Conservation (phyloP, 495 filamentous ascomycete species). For the Penicillium mononematosum region DNA sequence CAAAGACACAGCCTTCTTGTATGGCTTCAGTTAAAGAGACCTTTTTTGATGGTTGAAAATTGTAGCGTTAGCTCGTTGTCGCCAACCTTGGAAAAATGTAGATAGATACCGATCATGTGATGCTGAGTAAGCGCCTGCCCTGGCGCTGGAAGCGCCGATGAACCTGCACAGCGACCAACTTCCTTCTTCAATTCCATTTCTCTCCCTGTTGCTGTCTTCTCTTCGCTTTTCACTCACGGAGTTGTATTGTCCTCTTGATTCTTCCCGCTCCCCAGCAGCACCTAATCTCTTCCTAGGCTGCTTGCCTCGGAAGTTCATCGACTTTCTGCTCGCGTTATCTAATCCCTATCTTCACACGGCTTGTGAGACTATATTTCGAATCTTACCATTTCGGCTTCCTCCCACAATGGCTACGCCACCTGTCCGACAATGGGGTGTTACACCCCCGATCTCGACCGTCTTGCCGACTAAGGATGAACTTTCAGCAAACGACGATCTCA, state of each 20-base stretch:
- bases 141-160: constrained; percentile 18
- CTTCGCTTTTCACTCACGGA: neutral
- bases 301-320: constrained; percentile 1
- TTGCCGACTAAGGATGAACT: constrained; percentile 75
- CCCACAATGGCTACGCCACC: constrained; percentile 50
- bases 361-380: constrained; percentile 12
- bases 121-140: constrained; percentile 18
- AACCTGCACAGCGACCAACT: constrained; percentile 9
- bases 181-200: constrained; percentile 11
- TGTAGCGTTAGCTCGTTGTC: neutral
- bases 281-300: neutral
- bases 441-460: constrained; percentile 73
- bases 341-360: constrained; percentile 24
- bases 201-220: constrained; percentile 15
- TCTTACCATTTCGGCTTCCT: constrained; percentile 12
- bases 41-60: neutral
- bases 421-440: constrained; percentile 71
- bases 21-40: neutral
- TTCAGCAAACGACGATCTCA: constrained; percentile 69
- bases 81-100: neutral
- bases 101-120: constrained; percentile 17
- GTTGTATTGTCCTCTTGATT: constrained; percentile 5
- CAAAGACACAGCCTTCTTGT: neutral
- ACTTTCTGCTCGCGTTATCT: constrained; percentile 27
- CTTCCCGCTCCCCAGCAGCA: neutral